Base-by-base conservation (phyloP, 163 green algal species). In the Chlamydomonas reinhardtii region DNA sequence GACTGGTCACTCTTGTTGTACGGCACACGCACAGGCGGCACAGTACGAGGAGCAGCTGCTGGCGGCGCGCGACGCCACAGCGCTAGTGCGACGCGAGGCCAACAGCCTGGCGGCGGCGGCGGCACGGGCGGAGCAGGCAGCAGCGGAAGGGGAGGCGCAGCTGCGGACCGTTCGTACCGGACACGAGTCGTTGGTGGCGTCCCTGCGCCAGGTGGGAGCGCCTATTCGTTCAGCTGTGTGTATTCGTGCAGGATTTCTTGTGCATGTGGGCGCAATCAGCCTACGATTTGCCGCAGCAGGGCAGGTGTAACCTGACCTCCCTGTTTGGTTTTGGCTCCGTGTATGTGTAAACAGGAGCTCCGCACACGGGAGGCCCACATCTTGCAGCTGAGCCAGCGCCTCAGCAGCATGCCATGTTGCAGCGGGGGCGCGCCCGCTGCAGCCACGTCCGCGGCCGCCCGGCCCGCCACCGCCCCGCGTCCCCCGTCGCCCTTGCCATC, bases 1-100 rank as follows among this genome's bases (percentile, higher is more conserved):
- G n/a, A n/a, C n/a, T n/a, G n/a, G n/a, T n/a, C 11, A 56, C 48
- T 19, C 48, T 9, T 9, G 17, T 65, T 64, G 56, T 22, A 64
- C 20, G 56, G 17, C 32, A 37, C 25, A 37, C 25, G 5, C 14
- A 0, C 82, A 87, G 82, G 82, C 82, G 0, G 61, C 72, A 5
- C 37, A 82, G 29, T 87, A 82, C 43, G 82, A 87, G 72, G 82
- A 81, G 61, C 72, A 82, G 82, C 61, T 87, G 29, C 39, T 74
- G n/a, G 72, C 59, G 4, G 82, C 61, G 0, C 71, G 82, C 2
- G 82, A 87, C 22, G 82, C 81, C n/a, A 62, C 82, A 24, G 66
- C 82, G 5, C n/a, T 87, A 61, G 82, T 62, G 2, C 37, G 72
- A n/a, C 82, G 82, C 4, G 82, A 87, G 72, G 66, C 69, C 24